phyloP scores from a whole-genome alignment of 805 yeast species.

The Yarrowia bubula region DNA sequence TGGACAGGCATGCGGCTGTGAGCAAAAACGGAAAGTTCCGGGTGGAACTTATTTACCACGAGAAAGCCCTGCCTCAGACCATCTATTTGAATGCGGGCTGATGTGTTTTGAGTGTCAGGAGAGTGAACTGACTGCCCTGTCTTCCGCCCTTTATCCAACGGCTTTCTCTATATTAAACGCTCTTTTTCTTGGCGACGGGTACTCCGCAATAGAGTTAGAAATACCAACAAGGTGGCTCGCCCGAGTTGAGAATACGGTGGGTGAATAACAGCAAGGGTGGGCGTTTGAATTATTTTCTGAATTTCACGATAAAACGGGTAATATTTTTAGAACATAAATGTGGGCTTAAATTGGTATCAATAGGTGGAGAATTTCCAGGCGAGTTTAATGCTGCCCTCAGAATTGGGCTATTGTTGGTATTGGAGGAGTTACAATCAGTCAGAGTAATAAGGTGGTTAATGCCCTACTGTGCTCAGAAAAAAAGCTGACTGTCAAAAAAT shows the following conservation, averaged over 20 bases:
- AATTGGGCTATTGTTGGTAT: background rate
- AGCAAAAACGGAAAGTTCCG: background rate
- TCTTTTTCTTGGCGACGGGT: constrained; percentile 3
- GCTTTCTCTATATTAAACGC: background rate
- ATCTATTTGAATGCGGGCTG: too few species aligned
- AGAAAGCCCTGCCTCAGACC: background rate
- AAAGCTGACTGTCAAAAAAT: too few species aligned
- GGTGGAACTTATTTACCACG: background rate
- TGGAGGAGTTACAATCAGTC: background rate
- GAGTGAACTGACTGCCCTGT: background rate
- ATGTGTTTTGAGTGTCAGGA: too few species aligned
- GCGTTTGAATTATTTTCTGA: too few species aligned
- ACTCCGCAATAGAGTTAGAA: background rate
- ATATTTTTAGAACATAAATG: too few species aligned
- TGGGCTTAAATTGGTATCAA: background rate
- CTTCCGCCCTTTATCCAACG: background rate
- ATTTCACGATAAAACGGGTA: too few species aligned
- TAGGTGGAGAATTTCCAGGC: background rate
- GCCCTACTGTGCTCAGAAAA: too few species aligned
- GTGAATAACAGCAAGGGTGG: too few species aligned
- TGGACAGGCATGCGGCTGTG: background rate
- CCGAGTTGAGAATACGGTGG: too few species aligned
- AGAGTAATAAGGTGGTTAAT: background rate
- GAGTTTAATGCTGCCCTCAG: background rate
- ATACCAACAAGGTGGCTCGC: background rate